Evolutionary conservation across 495 filamentous ascomycete species (phyloP).

Genomic region (Lasiosphaeria hispida): DNA sequence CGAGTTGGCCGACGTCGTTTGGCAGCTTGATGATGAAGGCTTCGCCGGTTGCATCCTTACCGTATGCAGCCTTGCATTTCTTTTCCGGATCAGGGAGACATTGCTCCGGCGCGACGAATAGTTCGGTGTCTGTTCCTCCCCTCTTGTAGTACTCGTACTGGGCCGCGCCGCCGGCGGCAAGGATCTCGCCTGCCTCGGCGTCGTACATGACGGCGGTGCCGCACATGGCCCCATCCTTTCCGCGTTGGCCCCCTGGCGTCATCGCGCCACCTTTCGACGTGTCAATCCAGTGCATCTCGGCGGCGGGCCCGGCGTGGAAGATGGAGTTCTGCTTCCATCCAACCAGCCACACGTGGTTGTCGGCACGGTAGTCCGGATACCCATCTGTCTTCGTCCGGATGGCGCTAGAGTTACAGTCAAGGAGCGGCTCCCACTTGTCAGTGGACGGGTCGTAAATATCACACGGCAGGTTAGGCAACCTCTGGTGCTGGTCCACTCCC

Average conservation of each 20-base stretch:
- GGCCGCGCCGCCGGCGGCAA: conserved; percentile 56
- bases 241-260: neutral
- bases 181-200: conserved; percentile 50
- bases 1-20: neutral
- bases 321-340: conserved; percentile 53
- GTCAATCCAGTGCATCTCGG: conserved; percentile 57
- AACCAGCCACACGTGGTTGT: conserved; percentile 57
- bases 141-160: neutral
- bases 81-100: too few species aligned
- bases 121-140: neutral
- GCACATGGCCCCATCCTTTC: conserved; percentile 40
- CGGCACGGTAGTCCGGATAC: conserved; percentile 27
- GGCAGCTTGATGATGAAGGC: conserved; percentile 2
- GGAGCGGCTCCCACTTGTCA: conserved; percentile 4
- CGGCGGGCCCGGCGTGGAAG: conserved; percentile 59
- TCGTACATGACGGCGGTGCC: conserved; percentile 44
- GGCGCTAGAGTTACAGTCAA: neutral
- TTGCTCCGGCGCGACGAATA: too few species aligned
- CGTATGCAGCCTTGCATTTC: too few species aligned
- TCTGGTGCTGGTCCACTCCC: conserved; percentile 39
- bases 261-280: neutral
- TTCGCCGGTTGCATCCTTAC: neutral
- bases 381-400: neutral
- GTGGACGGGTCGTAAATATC: conserved; percentile 9
- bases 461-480: neutral